Conservation (phyloP, 306 rosid genomes). For the Cucurbita ficifolia region DNA sequence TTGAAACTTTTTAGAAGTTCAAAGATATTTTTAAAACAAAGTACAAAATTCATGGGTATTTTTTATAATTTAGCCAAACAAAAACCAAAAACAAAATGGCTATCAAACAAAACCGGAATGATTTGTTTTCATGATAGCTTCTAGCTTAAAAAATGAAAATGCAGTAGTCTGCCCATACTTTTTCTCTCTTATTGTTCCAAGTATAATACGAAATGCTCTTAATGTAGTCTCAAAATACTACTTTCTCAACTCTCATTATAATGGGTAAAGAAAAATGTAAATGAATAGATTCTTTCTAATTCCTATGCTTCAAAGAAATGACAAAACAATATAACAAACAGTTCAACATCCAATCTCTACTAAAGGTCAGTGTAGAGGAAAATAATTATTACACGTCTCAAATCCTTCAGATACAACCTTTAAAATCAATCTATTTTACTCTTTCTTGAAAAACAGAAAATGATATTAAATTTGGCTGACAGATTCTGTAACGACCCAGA, state of each 20-base stretch:
- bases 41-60: too few relatives aligned
- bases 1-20: too few relatives aligned
- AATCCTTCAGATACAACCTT: background rate
- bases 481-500: too few relatives aligned
- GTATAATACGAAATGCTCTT: background rate
- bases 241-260: background rate
- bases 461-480: background rate
- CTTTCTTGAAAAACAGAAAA: background rate
- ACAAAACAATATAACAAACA: background rate
- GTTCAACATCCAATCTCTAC: background rate
- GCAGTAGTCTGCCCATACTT: background rate
- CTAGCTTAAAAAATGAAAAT: background rate
- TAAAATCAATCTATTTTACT: background rate
- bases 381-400: background rate
- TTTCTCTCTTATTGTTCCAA: background rate
- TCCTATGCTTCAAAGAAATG: background rate
- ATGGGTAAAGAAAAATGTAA: background rate
- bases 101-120: background rate
- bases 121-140: background rate
- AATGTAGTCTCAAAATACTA: background rate
- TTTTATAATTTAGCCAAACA: too few relatives aligned
- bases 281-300: background rate
- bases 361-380: background rate
- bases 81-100: too few relatives aligned
- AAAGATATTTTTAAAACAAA: too few relatives aligned